Conservation (phyloP, 169 alveolate genomes). For the Babesia gibsoni region DNA sequence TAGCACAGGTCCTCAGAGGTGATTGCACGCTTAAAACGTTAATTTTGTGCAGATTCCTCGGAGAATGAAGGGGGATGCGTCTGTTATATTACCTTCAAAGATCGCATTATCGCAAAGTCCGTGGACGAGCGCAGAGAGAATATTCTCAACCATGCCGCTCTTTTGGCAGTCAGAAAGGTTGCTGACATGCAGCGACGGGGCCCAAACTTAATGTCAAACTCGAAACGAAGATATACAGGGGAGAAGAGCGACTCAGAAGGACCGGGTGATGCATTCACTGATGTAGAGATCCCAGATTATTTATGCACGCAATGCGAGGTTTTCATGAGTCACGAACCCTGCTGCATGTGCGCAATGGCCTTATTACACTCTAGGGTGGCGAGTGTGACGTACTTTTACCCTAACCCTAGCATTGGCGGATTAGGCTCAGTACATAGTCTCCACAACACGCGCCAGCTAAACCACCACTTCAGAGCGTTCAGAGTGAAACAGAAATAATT, state of each 20-base stretch:
- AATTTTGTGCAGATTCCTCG: constrained; percentile 15
- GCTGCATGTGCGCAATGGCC: constrained; percentile 97
- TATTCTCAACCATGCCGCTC: constrained; percentile 76
- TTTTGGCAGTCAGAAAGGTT: constrained; percentile 72
- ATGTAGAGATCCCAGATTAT: constrained; percentile 65
- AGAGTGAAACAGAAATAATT: constrained; percentile 19
- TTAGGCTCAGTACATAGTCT: constrained; percentile 72
- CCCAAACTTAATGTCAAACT: constrained; percentile 17
- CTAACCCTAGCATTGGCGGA: constrained; percentile 70
- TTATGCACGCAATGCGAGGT: constrained; percentile 81
- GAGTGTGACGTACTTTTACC: constrained; percentile 78
- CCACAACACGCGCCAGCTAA: constrained; percentile 70
- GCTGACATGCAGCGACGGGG: constrained; percentile 48
- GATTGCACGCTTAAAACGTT: not conserved
- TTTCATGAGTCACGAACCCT: constrained; percentile 88
- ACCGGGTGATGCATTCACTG: not conserved
- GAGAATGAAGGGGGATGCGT: constrained; percentile 56
- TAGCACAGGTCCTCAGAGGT: not conserved
- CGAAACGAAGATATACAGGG: constrained; percentile 11
- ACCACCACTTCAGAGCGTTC: constrained; percentile 79
- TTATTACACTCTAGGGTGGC: constrained; percentile 90
- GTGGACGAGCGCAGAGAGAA: constrained; percentile 69
- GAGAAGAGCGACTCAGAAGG: not conserved
- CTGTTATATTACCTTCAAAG: constrained; percentile 73
- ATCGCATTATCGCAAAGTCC: constrained; percentile 71